phyloP scores from a whole-genome alignment of 805 yeast genomes.

The Zygosaccharomyces lentus region DNA sequence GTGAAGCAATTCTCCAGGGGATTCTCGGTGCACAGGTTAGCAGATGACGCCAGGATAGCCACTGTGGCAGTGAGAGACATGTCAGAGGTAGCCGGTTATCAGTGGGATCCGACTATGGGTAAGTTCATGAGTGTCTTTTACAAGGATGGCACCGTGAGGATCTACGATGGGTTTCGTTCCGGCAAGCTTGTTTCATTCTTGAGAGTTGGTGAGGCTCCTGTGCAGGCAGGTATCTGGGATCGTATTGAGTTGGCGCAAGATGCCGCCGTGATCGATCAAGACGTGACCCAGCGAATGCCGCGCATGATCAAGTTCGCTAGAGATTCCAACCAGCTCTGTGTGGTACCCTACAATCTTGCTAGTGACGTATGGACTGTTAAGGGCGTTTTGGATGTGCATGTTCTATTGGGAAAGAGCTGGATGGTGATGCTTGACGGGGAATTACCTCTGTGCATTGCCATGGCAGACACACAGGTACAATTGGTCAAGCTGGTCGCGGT shows the following conservation, averaged over 20 bases:
- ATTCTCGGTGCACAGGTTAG: slow-evolving; percentile 15
- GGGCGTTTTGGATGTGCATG: slow-evolving; percentile 21
- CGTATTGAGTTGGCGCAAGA: slow-evolving; percentile 6
- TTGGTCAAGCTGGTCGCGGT: slow-evolving; percentile 5
- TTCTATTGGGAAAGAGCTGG: slow-evolving; percentile 13
- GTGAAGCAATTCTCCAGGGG: slow-evolving; percentile 14
- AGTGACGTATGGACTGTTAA: slow-evolving; percentile 17
- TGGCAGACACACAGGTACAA: not conserved
- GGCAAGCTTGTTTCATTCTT: slow-evolving; percentile 26
- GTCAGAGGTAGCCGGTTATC: slow-evolving; percentile 13
- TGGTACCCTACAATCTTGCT: slow-evolving; percentile 18
- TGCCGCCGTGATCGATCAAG: slow-evolving; percentile 14
- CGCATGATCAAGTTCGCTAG: slow-evolving; percentile 20
- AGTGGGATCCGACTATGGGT: slow-evolving; percentile 28
- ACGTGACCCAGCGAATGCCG: slow-evolving; percentile 22
- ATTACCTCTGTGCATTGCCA: slow-evolving; percentile 6
- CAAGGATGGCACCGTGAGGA: slow-evolving; percentile 45
- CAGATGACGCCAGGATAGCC: slow-evolving; percentile 21
- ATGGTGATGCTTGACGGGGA: slow-evolving; percentile 22
- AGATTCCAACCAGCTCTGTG: slow-evolving; percentile 14
- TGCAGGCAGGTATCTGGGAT: slow-evolving; percentile 22
- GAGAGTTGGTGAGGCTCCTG: slow-evolving; percentile 10
- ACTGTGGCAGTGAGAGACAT: slow-evolving; percentile 22
- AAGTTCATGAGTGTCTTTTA: slow-evolving; percentile 44
- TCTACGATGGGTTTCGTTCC: slow-evolving; percentile 40